These are phyloP conservation scores for Eutypella sp. DNA, from an alignment of 2,329 filamentous ascomycete species.

Conservation along the genomic window DNA sequence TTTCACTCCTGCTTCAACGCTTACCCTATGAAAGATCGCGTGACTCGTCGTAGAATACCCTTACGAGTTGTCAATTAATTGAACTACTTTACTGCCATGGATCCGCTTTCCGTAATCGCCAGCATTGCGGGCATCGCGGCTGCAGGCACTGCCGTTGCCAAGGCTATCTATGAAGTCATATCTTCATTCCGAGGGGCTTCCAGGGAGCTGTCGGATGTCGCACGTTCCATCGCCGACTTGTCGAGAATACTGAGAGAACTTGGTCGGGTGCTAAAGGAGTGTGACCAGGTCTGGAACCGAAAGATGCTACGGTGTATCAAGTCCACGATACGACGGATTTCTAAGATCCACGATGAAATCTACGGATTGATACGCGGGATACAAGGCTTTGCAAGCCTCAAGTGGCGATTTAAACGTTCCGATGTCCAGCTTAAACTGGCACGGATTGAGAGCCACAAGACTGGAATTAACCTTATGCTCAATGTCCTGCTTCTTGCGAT, in stretches of 20 bases:
- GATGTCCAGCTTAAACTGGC: background rate
- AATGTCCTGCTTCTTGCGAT: slow-evolving; percentile 2
- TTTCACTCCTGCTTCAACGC: no score
- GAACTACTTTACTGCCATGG: no score
- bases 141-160: background rate
- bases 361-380: background rate
- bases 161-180: slow-evolving; percentile 2
- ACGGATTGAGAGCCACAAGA: slow-evolving; percentile 6
- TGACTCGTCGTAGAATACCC: no score
- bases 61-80: no score
- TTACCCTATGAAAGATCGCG: no score
- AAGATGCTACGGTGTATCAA: slow-evolving; percentile 3
- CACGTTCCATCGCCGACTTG: slow-evolving; percentile 1
- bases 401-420: slow-evolving; percentile 4
- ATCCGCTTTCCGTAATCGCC: slow-evolving; percentile 5
- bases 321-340: background rate
- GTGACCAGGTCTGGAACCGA: slow-evolving; percentile 1
- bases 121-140: slow-evolving; percentile 2
- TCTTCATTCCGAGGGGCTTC: slow-evolving; percentile 1
- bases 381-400: background rate
- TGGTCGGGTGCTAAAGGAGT: background rate
- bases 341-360: slow-evolving; percentile 1
- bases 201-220: slow-evolving; percentile 1
- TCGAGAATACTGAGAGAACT: slow-evolving; percentile 2
- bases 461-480: slow-evolving; percentile 3